Base-by-base conservation (phyloP, 495 filamentous ascomycete genomes). In the Sporormia fimetaria region DNA sequence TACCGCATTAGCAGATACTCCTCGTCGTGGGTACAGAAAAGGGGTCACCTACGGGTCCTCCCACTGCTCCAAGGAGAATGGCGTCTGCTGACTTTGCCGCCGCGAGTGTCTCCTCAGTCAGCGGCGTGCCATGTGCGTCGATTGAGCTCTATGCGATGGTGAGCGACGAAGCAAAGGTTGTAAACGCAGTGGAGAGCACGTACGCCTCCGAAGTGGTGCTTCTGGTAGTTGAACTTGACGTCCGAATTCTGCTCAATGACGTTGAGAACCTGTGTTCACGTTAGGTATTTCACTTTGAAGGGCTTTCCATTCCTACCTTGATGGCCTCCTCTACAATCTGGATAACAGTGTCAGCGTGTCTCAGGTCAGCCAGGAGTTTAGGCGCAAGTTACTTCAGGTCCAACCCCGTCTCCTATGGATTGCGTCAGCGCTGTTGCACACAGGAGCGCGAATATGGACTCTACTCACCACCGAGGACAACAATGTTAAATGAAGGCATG, bases 121-220 rank as follows among this genome's bases (percentile, higher is more conserved):
- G 68, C 12, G 90, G 78, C 6, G 66, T 67, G 39, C 80, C 80
- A 51, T 76, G 78, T 6, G 74, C 78, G 54, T 94, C 81, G 62
- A 98, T 98, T 26, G 90, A 95, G 57, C 78, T 77, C 82, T 88
- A 41, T 34, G 8, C 4, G 11, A 25, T 51, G 17, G 30, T 21
- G 17, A 9, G 33, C 18, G 26, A 49, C 16, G 33, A 12, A 16
- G 22, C 21, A n/a, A 10, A 15, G 31, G 1, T 21, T 37, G 20
- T n/a, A 9, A 40, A 46, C 31, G n/a, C 17, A 15, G 21, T 4
- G 16, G 24, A 23, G 32, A 30, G 33, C 28, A 76, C 84, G 63
- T 75, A 95, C 90, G 55, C 90, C 90, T 47, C 90, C 90, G 29
- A 98, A 68, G 40, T 94, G 72, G 54, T 95, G 88, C 37, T 94